Conservation (phyloP, 208 protist species). For the Balamuthia mandrillaris region DNA sequence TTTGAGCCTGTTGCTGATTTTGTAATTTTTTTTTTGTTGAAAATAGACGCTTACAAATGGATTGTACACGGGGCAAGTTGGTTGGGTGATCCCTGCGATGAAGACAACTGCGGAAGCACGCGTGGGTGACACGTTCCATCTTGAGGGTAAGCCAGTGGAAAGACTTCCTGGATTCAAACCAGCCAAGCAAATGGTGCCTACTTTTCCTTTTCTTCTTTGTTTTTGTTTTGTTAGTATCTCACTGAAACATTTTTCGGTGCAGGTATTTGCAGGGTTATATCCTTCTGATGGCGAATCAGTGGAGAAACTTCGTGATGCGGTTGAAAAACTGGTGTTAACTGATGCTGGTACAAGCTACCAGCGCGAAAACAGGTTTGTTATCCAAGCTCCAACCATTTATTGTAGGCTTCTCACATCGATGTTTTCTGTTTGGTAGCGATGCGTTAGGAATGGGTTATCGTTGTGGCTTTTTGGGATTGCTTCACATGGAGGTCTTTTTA, state of each 20-base stretch:
- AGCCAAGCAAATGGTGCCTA: conserved; percentile 63
- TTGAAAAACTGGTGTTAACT: conserved; percentile 89
- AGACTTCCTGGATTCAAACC: conserved; percentile 68
- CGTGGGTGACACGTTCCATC: conserved; percentile 91
- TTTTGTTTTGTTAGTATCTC: not conserved
- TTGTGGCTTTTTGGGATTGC: conserved; percentile 90
- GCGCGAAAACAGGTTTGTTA: conserved; percentile 41
- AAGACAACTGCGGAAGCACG: conserved; percentile 79
- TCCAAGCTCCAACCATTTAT: too few relatives aligned
- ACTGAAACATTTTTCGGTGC: conserved; percentile 36
- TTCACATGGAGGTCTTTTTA: conserved; percentile 96
- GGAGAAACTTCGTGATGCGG: conserved; percentile 79
- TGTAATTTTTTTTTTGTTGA: too few relatives aligned
- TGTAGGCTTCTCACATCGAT: too few relatives aligned
- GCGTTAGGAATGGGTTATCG: conserved; percentile 38
- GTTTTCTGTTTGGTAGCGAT: not conserved
- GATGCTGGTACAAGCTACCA: conserved; percentile 84
- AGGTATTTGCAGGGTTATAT: conserved; percentile 94
- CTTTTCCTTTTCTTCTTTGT: not conserved
- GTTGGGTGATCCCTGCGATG: conserved; percentile 86
- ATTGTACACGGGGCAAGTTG: conserved; percentile 87
- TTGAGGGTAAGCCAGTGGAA: conserved; percentile 49
- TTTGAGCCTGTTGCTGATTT: conserved; percentile 62
- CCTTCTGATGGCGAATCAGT: conserved; percentile 82
- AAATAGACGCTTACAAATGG: too few relatives aligned